Percentiles rank a stretch among this genome's conserved stretches.
phyloP scores from a whole-genome alignment of 1,284 basidiomycete genomes.

The Ceratobasidium sp. region DNA sequence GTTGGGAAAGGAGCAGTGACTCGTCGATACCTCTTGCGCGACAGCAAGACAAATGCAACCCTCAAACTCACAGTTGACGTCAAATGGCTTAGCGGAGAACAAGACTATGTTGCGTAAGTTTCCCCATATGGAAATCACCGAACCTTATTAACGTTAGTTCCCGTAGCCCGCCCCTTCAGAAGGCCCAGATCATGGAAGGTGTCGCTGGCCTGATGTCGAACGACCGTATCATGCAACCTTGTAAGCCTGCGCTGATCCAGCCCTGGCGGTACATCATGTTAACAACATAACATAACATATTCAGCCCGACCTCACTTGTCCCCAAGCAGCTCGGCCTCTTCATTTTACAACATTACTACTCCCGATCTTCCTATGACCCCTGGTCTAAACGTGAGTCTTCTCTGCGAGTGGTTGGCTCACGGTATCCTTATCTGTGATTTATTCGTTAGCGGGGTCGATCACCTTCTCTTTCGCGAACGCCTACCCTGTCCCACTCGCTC shows the following conservation, averaged over 20 bases:
- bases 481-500: constrained; percentile 38
- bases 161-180: constrained; percentile 70
- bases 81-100: constrained; percentile 70
- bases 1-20: constrained; percentile 74
- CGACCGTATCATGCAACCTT: constrained; percentile 60
- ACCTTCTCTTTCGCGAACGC: constrained; percentile 28
- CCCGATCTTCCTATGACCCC: constrained; percentile 32
- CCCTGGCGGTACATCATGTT: constrained; percentile 13
- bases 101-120: constrained; percentile 67
- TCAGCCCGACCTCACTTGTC: constrained; percentile 32
- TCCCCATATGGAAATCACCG: neutral
- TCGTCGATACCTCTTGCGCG: constrained; percentile 76
- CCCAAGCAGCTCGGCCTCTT: constrained; percentile 21
- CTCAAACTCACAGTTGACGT: constrained; percentile 78
- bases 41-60: constrained; percentile 85
- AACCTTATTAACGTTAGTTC: constrained; percentile 11
- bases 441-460: constrained; percentile 37
- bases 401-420: neutral
- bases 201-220: constrained; percentile 72
- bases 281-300: neutral
- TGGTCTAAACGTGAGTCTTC: constrained; percentile 24
- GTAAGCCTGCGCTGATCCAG: constrained; percentile 27
- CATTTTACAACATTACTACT: constrained; percentile 14
- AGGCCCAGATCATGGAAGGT: constrained; percentile 77
- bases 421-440: neutral